These are phyloP conservation scores for Botryotinia convoluta DNA, from an alignment of 2,329 filamentous ascomycete species.

Conservation along the genomic window DNA sequence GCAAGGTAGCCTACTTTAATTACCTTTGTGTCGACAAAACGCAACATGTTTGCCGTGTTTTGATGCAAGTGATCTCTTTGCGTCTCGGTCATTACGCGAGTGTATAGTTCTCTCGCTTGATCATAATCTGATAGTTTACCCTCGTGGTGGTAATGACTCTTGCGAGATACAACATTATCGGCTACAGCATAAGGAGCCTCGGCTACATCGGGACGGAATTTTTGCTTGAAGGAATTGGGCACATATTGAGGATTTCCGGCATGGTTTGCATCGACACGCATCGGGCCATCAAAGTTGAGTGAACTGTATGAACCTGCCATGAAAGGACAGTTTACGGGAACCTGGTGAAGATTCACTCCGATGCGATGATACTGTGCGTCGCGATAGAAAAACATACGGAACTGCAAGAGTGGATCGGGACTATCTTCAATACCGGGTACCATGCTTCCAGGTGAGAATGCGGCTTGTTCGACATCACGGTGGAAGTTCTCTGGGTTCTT, in stretches of 20 bases:
- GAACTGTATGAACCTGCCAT: slow-evolving; percentile 25
- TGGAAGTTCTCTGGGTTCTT: slow-evolving; percentile 51
- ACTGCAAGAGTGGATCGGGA: slow-evolving; percentile 66
- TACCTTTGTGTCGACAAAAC: neutral
- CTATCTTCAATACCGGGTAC: slow-evolving; percentile 65
- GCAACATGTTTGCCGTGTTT: slow-evolving; percentile 9
- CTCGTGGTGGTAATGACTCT: slow-evolving; percentile 7
- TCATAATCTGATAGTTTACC: slow-evolving; percentile 26
- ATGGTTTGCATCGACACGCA: slow-evolving; percentile 45
- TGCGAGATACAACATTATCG: slow-evolving; percentile 9
- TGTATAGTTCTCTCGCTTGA: slow-evolving; percentile 17
- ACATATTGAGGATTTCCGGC: slow-evolving; percentile 46
- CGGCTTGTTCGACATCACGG: slow-evolving; percentile 64
- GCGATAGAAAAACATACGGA: slow-evolving; percentile 66
- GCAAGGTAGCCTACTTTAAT: slow-evolving; percentile 41
- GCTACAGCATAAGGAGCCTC: slow-evolving; percentile 59
- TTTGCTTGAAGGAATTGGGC: slow-evolving; percentile 46
- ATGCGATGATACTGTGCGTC: slow-evolving; percentile 59
- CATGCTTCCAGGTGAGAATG: slow-evolving; percentile 64
- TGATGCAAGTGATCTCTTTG: slow-evolving; percentile 9
- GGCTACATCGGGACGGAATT: slow-evolving; percentile 62
- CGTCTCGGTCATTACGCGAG: slow-evolving; percentile 1
- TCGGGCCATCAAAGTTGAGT: slow-evolving; percentile 42
- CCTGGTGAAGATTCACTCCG: slow-evolving; percentile 56
- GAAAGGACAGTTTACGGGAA: slow-evolving; percentile 45